Evolutionary conservation across 2,329 filamentous ascomycete species (phyloP).

Genomic region (Penicillium vulpinum): DNA sequence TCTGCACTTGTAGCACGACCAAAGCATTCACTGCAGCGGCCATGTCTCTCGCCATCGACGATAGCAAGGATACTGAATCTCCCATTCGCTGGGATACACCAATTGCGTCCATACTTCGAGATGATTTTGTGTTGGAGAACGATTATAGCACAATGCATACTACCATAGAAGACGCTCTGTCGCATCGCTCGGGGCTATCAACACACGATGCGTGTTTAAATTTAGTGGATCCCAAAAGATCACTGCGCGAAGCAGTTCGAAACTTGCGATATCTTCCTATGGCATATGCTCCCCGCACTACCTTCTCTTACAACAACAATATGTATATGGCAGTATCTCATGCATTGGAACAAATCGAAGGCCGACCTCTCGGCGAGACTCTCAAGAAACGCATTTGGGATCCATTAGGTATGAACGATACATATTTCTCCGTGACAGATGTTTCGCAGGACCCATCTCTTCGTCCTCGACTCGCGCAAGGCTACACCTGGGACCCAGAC

Average conservation of each 20-base stretch:
- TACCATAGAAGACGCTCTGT: conserved; percentile 38
- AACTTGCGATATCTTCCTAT: conserved; percentile 22
- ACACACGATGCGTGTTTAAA: conserved; percentile 14
- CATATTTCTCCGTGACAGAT: conserved; percentile 22
- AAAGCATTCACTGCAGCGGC: conserved; percentile 31
- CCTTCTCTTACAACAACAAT: conserved; percentile 25
- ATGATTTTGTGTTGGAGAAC: conserved; percentile 34
- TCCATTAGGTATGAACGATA: conserved; percentile 26
- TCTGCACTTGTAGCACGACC: conserved; percentile 29
- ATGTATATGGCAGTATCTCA: conserved; percentile 27
- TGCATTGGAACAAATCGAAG: conserved; percentile 16
- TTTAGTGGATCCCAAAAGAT: not conserved
- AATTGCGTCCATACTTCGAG: conserved; percentile 37
- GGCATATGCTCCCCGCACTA: conserved; percentile 19
- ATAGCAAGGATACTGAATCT: conserved; percentile 12
- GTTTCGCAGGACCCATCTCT: conserved; percentile 8
- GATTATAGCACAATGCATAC: conserved; percentile 28
- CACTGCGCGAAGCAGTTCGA: conserved; percentile 18
- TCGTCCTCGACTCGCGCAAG: conserved; percentile 12
- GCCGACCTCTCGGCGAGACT: conserved; percentile 10
- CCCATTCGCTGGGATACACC: conserved; percentile 39
- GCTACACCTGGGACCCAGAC: conserved; percentile 23
- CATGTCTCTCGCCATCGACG: conserved; percentile 23
- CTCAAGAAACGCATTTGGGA: conserved; percentile 26
- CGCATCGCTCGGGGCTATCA: conserved; percentile 35